Evolutionary conservation across 139 green algal species (phyloP).

Genomic region (Chlorella vulgaris): DNA sequence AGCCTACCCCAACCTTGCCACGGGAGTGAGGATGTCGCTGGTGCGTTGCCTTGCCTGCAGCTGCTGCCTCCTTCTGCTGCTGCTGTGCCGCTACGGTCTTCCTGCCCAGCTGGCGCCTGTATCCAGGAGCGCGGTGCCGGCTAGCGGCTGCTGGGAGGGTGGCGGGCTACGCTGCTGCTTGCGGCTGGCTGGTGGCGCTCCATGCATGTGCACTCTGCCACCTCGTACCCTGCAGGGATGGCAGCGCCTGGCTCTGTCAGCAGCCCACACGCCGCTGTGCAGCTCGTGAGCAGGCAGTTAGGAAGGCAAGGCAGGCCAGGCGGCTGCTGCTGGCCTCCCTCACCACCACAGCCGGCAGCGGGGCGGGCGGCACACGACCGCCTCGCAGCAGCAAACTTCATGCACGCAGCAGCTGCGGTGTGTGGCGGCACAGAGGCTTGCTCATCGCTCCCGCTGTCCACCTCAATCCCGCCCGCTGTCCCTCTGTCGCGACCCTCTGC

Average conservation of each 20-base stretch:
- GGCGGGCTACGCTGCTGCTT: neutral
- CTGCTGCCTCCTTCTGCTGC: neutral
- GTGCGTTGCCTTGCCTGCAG: slow-evolving; percentile 6
- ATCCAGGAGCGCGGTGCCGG: neutral
- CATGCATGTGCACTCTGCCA: neutral
- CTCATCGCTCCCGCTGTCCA: neutral
- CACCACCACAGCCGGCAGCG: neutral
- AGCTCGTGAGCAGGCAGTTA: neutral
- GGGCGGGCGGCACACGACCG: too few relatives aligned
- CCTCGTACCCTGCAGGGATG: slow-evolving; percentile 18
- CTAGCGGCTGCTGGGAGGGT: neutral
- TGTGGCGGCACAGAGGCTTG: too few relatives aligned
- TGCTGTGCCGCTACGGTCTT: neutral
- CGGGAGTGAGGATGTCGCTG: slow-evolving; percentile 21
- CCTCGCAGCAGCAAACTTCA: too few relatives aligned
- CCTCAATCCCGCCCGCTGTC: neutral
- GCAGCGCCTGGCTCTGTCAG: slow-evolving; percentile 18
- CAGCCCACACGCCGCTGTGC: slow-evolving; percentile 7
- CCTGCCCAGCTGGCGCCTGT: neutral
- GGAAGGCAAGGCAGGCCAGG: slow-evolving; percentile 18
- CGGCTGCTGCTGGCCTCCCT: neutral
- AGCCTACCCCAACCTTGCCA: neutral
- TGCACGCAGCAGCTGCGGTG: too few relatives aligned
- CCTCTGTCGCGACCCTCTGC: neutral
- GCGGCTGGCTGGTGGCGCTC: neutral